Percentiles rank a stretch among this genome's conserved stretches.
These are phyloP conservation scores for Monosporozyma aerobia DNA, from an alignment of 805 yeast genomes.

Conservation along the genomic window DNA sequence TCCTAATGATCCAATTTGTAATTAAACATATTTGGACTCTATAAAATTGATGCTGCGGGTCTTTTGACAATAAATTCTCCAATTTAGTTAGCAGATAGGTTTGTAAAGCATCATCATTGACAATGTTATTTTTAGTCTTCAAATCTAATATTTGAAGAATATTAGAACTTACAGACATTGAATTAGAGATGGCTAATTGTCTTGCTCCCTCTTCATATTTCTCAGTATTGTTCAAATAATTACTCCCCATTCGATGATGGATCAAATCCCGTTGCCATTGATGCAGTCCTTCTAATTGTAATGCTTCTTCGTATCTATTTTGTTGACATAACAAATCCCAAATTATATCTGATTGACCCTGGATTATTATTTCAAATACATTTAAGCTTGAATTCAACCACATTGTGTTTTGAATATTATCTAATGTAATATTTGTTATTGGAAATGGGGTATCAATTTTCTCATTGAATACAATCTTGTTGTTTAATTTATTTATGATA, in stretches of 20 bases:
- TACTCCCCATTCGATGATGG: conserved; percentile 45
- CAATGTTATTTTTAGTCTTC: neutral
- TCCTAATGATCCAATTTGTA: neutral
- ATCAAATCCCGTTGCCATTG: conserved; percentile 41
- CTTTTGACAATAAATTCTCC: conserved; percentile 18
- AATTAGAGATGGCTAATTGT: conserved; percentile 47
- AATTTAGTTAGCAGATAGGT: conserved; percentile 40
- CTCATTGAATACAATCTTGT: conserved; percentile 37
- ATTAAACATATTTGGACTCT: neutral
- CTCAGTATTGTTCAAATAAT: conserved; percentile 27
- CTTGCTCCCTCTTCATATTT: conserved; percentile 39
- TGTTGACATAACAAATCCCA: conserved; percentile 58
- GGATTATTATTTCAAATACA: conserved; percentile 64
- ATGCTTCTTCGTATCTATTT: conserved; percentile 56
- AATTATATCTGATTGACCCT: conserved; percentile 61
- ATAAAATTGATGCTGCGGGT: neutral
- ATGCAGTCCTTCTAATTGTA: conserved; percentile 31
- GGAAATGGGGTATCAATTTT: conserved; percentile 17
- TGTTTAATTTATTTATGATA: conserved; percentile 43
- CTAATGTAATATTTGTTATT: conserved; percentile 36
- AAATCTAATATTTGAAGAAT: conserved; percentile 11
- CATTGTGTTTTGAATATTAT: conserved; percentile 42
- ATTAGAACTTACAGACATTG: conserved; percentile 54
- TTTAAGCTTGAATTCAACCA: conserved; percentile 62
- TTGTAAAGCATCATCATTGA: conserved; percentile 33